Percentiles rank a stretch among this genome's conserved stretches.
These are phyloP conservation scores for Leccinum griseonigrum DNA, from an alignment of 1,284 basidiomycete genomes.

Conservation along the genomic window DNA sequence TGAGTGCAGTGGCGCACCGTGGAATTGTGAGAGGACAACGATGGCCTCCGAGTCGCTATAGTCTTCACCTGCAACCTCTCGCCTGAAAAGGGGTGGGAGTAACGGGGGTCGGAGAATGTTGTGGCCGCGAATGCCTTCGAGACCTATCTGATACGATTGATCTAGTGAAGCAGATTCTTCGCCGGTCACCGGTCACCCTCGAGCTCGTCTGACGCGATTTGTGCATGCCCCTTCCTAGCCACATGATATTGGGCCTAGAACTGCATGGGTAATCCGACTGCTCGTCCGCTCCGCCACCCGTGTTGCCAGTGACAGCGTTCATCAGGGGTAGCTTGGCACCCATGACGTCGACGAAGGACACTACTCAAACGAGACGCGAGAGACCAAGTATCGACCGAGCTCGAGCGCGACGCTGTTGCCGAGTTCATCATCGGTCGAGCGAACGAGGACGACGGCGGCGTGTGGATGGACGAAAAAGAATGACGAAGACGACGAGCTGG, in stretches of 20 bases:
- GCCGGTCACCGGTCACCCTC: no score
- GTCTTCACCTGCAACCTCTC: conserved; percentile 73
- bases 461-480: no score
- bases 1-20: conserved; percentile 38
- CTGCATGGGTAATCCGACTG: neutral
- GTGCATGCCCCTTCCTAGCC: neutral
- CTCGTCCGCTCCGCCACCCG: neutral
- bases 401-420: neutral
- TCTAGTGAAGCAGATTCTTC: neutral
- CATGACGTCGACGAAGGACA: no score
- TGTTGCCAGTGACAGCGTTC: neutral
- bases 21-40: conserved; percentile 30
- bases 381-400: neutral
- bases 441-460: neutral
- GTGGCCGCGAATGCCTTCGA: neutral
- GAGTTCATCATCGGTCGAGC: neutral
- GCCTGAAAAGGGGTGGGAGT: conserved; percentile 53
- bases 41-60: conserved; percentile 67
- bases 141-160: neutral
- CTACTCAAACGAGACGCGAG: neutral
- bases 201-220: neutral
- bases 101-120: conserved; percentile 56
- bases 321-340: neutral
- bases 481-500: no score
- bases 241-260: neutral